Conservation (phyloP, 2,329 filamentous ascomycete species). For the Aspergillus fumigatus region DNA sequence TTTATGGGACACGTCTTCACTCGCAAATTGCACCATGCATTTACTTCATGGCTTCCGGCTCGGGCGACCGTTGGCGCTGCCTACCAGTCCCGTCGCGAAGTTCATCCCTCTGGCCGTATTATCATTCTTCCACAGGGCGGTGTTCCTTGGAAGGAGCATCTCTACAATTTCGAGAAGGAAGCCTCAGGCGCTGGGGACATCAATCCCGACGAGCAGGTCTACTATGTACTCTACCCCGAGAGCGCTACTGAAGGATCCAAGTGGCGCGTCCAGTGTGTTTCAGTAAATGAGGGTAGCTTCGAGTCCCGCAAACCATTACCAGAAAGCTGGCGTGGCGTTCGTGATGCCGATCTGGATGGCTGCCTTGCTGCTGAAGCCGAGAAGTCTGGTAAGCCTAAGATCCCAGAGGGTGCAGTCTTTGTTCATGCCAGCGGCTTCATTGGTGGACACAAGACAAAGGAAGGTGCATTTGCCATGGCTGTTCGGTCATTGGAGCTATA, state of each 20-base stretch:
- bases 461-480: conserved; percentile 84
- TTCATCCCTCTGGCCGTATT: conserved; percentile 71
- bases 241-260: conserved; percentile 68
- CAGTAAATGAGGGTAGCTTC: conserved; percentile 78
- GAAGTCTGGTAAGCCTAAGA: conserved; percentile 33
- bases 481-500: conserved; percentile 32
- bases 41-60: conserved; percentile 78
- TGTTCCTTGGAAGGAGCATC: conserved; percentile 91
- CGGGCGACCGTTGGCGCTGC: conserved; percentile 72
- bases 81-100: conserved; percentile 62
- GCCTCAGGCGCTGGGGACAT: conserved; percentile 29
- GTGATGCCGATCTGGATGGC: conserved; percentile 77
- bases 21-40: conserved; percentile 71
- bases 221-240: conserved; percentile 92
- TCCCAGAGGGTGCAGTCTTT: conserved; percentile 66
- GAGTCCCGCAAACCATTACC: conserved; percentile 87
- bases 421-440: conserved; percentile 95
- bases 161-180: conserved; percentile 78
- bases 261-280: conserved; percentile 94
- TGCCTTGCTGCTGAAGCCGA: conserved; percentile 39
- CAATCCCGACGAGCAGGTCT: conserved; percentile 53
- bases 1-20: conserved; percentile 90
- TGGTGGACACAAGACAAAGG: conserved; percentile 86
- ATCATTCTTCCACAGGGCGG: conserved; percentile 74
- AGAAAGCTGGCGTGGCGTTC: conserved; percentile 84